Base-by-base conservation (phyloP, 495 filamentous ascomycete genomes). In the Neurospora tetrasperma region DNA sequence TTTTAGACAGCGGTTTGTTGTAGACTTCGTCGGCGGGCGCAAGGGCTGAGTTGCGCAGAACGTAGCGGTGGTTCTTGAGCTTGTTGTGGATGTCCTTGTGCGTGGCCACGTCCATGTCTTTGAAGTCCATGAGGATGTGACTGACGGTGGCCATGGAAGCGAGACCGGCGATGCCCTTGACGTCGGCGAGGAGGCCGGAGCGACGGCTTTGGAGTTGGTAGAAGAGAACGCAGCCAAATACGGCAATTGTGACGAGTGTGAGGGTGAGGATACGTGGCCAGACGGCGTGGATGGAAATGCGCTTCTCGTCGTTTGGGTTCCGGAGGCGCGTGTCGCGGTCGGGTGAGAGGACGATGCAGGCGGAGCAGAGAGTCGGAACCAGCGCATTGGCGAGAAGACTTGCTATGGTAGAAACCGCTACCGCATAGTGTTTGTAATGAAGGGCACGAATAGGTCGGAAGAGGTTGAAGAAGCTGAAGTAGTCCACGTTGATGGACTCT, bases 91-190 rank as follows among this genome's bases (percentile, higher is more conserved):
- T 93, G 69, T 87, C 83, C 46, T 87, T 79, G n/a, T 89, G 87
- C 3, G 81, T 85, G 9, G 89, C 90, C 0, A 87, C 86, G 77
- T 93, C 91, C 79, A 92, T 85, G 74, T 89, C 89, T 74, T 89
- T 88, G 75, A 93, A 93, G 76, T 93, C 91, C 79, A 87, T 89
- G 72, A 93, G 83, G 79, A 93, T 92, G 75, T 93, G 91, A 71
- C 85, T 86, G 72, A 86, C 86, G 31, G 88, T 90, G 2, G 91
- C 90, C 90, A 93, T 92, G 39, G 90, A 86, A 18, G 91, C 91
- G 12, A 93, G 85, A 31, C 91, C 91, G 7, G 91, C 90, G 70
- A 93, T 91, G 16, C 91, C 91, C 69, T 88, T 90, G 7, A 91
- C 90, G 76, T 93, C 91, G 31, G 87, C 85, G 2, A 89, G 76